These are phyloP conservation scores for Colletotrichum sidae DNA, from an alignment of 2,329 filamentous ascomycete species.

Conservation along the genomic window DNA sequence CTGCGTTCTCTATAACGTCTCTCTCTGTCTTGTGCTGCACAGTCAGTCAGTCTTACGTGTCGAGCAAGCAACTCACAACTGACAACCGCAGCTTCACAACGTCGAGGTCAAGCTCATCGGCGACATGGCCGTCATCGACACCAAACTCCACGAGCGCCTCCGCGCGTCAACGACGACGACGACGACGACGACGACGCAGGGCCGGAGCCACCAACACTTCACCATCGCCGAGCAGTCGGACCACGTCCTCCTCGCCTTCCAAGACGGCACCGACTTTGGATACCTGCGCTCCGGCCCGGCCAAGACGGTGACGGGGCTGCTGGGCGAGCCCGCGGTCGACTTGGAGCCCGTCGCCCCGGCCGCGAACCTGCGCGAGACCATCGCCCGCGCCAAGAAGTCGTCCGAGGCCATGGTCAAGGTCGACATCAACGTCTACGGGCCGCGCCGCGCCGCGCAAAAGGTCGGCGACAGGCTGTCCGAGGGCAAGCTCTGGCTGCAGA, in stretches of 20 bases:
- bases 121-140: conserved; percentile 39
- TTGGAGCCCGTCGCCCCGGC: conserved; percentile 41
- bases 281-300: conserved; percentile 39
- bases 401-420: conserved; percentile 45
- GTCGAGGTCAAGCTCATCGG: conserved; percentile 42
- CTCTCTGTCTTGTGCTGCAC: not conserved
- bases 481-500: conserved; percentile 49
- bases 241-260: conserved; percentile 41
- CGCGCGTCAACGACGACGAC: conserved; percentile 7
- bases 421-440: conserved; percentile 53
- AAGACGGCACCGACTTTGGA: conserved; percentile 41
- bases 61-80: not conserved
- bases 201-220: conserved; percentile 39
- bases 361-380: conserved; percentile 39
- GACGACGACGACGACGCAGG: not conserved
- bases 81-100: conserved; percentile 39
- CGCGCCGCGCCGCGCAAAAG: conserved; percentile 22
- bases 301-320: conserved; percentile 38
- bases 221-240: conserved; percentile 35
- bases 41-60: not conserved
- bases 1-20: not conserved
- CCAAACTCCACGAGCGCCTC: conserved; percentile 35
- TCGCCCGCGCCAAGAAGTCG: conserved; percentile 42
- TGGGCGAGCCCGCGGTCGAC: conserved; percentile 33
- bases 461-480: conserved; percentile 46